Evolutionary conservation across 148 eudicot species (phyloP).

Genomic region (Simmondsia chinensis): DNA sequence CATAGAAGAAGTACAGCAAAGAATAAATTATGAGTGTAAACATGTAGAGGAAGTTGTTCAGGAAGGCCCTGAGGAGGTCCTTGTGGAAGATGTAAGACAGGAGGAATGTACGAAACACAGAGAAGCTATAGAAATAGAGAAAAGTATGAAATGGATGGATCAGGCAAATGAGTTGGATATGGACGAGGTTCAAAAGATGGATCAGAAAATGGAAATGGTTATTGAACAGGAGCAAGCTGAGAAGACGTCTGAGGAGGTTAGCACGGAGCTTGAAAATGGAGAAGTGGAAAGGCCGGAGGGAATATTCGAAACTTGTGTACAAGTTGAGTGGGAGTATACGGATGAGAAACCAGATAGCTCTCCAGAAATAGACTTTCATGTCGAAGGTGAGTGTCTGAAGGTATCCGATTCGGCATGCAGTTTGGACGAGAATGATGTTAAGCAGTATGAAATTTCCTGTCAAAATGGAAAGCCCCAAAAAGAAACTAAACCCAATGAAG

Average conservation of each 20-base stretch:
- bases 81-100: too few species aligned
- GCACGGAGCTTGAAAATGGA: slow-evolving; percentile 2
- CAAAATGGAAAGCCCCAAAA: slow-evolving; percentile 9
- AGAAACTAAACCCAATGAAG: slow-evolving; percentile 13
- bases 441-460: slow-evolving; percentile 1
- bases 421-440: slow-evolving; percentile 9
- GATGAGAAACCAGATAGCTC: slow-evolving; percentile 11
- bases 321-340: slow-evolving; percentile 12
- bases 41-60: too few species aligned
- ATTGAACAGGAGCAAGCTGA: slow-evolving; percentile 6
- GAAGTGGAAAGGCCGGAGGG: slow-evolving; percentile 7
- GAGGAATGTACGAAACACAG: slow-evolving; percentile 9
- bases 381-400: slow-evolving; percentile 15
- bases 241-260: slow-evolving; percentile 6
- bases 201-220: not conserved
- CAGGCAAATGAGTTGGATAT: slow-evolving; percentile 2
- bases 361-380: slow-evolving; percentile 6
- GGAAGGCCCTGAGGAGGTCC: too few species aligned
- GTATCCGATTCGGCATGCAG: slow-evolving; percentile 16
- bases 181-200: too few species aligned
- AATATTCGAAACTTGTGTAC: not conserved
- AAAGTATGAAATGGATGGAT: slow-evolving; percentile 8
- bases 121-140: slow-evolving; percentile 16
- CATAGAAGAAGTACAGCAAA: slow-evolving; percentile 11
- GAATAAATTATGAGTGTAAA: too few species aligned